Percentiles rank a stretch among this genome's conserved stretches.
Conservation (phyloP, 805 yeast genomes). For the Teunomyces aglyptinius region DNA sequence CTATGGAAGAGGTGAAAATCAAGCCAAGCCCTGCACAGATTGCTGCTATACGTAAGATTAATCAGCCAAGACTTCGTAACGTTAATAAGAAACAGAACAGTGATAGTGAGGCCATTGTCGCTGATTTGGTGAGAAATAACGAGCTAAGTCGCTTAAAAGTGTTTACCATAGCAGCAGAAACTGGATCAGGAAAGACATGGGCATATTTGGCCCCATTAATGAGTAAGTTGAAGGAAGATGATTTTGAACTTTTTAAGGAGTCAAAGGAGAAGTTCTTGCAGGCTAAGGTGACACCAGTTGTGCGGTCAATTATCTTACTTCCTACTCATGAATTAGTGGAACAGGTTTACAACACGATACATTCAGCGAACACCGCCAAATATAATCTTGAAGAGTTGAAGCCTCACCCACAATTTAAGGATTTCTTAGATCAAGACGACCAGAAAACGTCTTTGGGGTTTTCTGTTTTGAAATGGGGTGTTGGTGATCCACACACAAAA, state of each 20-base stretch:
- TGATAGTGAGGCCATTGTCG: conserved; percentile 15
- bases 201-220: conserved; percentile 79
- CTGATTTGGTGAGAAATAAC: conserved; percentile 28
- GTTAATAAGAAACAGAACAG: conserved; percentile 22
- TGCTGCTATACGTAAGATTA: conserved; percentile 61
- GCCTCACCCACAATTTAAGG: conserved; percentile 16
- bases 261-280: conserved; percentile 19
- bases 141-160: conserved; percentile 45
- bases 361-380: conserved; percentile 24
- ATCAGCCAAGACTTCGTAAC: conserved; percentile 39
- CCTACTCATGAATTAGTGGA: conserved; percentile 89
- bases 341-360: conserved; percentile 61
- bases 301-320: conserved; percentile 72
- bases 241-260: conserved; percentile 26
- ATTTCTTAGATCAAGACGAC: conserved; percentile 24
- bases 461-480: conserved; percentile 58
- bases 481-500: conserved; percentile 53
- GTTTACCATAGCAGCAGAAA: conserved; percentile 88
- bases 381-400: conserved; percentile 22
- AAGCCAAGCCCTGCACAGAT: conserved; percentile 81
- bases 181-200: conserved; percentile 96
- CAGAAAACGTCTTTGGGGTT: conserved; percentile 34
- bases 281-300: conserved; percentile 29
- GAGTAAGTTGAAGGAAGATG: conserved; percentile 63
- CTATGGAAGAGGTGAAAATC: conserved; percentile 32